These are phyloP conservation scores for Prunus davidiana DNA, from an alignment of 306 rosid species.

Conservation along the genomic window DNA sequence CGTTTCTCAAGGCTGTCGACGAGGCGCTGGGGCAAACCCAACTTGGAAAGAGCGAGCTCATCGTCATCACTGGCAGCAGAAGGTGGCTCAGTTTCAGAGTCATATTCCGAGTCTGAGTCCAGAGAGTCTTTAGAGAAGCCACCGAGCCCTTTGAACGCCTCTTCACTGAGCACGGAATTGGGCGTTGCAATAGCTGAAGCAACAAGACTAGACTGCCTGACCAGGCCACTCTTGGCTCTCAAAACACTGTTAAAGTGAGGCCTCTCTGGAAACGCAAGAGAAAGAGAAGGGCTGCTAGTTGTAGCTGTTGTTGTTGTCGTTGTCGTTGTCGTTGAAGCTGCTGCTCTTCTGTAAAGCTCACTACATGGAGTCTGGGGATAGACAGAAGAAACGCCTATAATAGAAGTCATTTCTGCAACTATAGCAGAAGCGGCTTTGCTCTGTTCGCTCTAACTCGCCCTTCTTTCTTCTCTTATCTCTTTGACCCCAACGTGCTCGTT, in stretches of 20 bases:
- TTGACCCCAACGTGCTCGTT: conserved; percentile 6
- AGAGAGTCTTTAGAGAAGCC: conserved; percentile 43
- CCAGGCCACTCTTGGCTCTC: conserved; percentile 25
- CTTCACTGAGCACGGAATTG: conserved; percentile 88
- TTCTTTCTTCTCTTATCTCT: not conserved
- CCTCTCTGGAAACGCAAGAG: conserved; percentile 48
- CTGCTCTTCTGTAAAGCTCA: conserved; percentile 37
- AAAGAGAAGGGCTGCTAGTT: conserved; percentile 27
- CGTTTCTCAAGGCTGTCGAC: conserved; percentile 60
- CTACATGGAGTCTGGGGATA: conserved; percentile 50
- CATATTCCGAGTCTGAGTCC: conserved; percentile 26
- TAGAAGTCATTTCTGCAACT: conserved; percentile 50
- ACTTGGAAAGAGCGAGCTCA: conserved; percentile 77
- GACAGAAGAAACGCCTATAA: conserved; percentile 65
- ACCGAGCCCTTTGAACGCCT: conserved; percentile 73
- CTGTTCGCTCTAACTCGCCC: not conserved
- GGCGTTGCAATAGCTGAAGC: conserved; percentile 85
- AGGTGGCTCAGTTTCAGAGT: conserved; percentile 29
- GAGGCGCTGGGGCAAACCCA: conserved; percentile 67
- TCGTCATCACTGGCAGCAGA: conserved; percentile 24
- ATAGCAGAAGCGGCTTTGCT: not conserved
- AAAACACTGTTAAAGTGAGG: conserved; percentile 46
- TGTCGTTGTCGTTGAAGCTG: conserved; percentile 14
- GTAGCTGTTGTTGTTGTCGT: conserved; percentile 22
- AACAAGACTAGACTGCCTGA: conserved; percentile 16